phyloP scores from a whole-genome alignment of 495 filamentous ascomycete species.

The Trichoderma gamsii region DNA sequence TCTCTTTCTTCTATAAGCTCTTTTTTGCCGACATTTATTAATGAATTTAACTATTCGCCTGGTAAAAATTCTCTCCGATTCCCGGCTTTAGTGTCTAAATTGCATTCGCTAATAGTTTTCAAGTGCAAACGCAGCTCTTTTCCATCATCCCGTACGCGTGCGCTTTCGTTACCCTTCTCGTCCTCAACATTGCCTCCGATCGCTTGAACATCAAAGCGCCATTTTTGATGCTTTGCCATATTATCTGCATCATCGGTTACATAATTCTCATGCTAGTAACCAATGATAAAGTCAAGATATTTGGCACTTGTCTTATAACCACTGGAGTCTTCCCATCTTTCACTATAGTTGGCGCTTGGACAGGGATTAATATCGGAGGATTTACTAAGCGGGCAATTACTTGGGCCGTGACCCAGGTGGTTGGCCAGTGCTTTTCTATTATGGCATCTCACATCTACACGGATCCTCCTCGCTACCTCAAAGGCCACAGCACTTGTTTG shows the following conservation, averaged over 20 bases:
- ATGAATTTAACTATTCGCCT: neutral
- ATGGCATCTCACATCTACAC: conserved; percentile 1
- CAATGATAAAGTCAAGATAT: neutral
- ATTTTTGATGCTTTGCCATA: neutral
- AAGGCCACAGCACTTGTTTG: neutral
- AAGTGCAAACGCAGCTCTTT: neutral
- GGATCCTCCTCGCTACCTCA: neutral
- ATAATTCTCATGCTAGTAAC: neutral
- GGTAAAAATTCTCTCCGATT: neutral
- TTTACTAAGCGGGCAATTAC: conserved; percentile 4
- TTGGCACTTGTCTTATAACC: neutral
- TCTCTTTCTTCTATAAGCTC: neutral
- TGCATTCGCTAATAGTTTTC: neutral
- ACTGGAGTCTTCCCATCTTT: neutral
- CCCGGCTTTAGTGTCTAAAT: neutral
- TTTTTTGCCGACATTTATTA: neutral
- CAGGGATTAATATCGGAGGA: neutral
- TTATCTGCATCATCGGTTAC: neutral
- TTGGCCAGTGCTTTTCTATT: conserved; percentile 5
- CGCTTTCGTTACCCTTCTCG: conserved; percentile 7
- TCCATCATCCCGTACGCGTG: conserved; percentile 7
- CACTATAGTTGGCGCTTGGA: neutral
- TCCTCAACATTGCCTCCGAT: neutral
- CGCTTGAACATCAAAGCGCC: neutral
- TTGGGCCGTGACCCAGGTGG: neutral